phyloP scores from a whole-genome alignment of 139 green algal species.

The Dunaliella sp. region DNA sequence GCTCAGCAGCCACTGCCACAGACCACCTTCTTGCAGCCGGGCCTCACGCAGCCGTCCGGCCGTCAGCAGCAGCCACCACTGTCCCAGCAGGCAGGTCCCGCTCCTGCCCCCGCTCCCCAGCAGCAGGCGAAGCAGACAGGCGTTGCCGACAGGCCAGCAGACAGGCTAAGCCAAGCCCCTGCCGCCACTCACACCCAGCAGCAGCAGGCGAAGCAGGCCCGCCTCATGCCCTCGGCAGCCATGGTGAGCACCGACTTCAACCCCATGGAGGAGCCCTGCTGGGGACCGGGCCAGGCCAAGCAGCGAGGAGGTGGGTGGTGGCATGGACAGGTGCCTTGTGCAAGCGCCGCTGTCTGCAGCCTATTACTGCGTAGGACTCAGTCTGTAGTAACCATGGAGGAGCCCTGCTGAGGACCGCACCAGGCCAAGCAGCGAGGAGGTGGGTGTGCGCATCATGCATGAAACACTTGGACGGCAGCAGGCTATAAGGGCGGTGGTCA shows the following conservation, averaged over 20 bases:
- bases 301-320: neutral
- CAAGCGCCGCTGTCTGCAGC: too few species aligned
- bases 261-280: slow-evolving; percentile 67
- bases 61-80: neutral
- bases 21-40: too few species aligned
- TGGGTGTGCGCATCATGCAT: neutral
- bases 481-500: too few species aligned
- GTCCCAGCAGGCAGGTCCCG: neutral
- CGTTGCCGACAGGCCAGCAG: too few species aligned
- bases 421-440: neutral
- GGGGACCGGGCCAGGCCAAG: slow-evolving; percentile 41
- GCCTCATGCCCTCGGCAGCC: neutral
- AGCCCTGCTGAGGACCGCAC: slow-evolving; percentile 59
- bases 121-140: too few species aligned
- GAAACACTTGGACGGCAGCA: too few species aligned
- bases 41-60: too few species aligned
- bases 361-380: too few species aligned
- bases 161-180: too few species aligned
- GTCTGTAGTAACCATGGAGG: too few species aligned
- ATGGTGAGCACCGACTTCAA: slow-evolving; percentile 54
- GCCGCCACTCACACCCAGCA: neutral
- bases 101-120: neutral
- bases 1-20: too few species aligned
- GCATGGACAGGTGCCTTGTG: too few species aligned
- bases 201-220: neutral